Evolutionary conservation across 2,329 filamentous ascomycete species (phyloP), one percentile per base, ranked within the genome.

Genomic region (Chalaropsis thielavioides): DNA sequence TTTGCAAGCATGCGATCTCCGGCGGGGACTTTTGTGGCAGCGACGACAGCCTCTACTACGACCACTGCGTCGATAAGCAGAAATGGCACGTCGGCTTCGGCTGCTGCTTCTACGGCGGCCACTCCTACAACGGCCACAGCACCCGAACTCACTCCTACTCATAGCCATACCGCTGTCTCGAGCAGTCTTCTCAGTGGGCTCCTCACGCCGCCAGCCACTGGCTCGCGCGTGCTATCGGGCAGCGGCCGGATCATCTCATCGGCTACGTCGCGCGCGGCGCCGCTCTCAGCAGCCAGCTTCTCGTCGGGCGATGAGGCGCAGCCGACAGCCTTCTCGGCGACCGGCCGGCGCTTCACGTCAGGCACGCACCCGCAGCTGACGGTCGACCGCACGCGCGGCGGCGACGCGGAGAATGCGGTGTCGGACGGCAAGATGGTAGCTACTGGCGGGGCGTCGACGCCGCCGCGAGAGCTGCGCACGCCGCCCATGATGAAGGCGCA

Each of bases 171-270:
- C 11, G 46, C 54, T 24, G 61, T 19, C 11, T 80, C 83, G 64
- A 83, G 72, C 71, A 76, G 80, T 61, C 86, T 90, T 67, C 79
- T 92, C 22, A 87, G 87, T 0, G 92, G 92, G 1, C 83, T 96
- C 24, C 80, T 96, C 79, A 96, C 92, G 0, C 92, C 92, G n/a
- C 92, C 92, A 3, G 84, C 87, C 38, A 91, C 88, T 3, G 83
- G 84, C 64, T 74, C 87, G 60, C 86, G 88, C 54, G 40, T 61
- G 8, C 10, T 66, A 44, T 40, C 64, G 8, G 38, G 43, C n/a
- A 58, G 59, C 19, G 40, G 35, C 38, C 54, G 62, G 7, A 62
- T 46, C 1, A 64, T 61, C 19, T 63, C 61, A 7, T 54, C 35
- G 2, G n/a, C 31, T n/a, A 43, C 38, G 24, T 27, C 43, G 7